phyloP scores from a whole-genome alignment of 768 basidiomycete species.

The Psilocybe azurescens region DNA sequence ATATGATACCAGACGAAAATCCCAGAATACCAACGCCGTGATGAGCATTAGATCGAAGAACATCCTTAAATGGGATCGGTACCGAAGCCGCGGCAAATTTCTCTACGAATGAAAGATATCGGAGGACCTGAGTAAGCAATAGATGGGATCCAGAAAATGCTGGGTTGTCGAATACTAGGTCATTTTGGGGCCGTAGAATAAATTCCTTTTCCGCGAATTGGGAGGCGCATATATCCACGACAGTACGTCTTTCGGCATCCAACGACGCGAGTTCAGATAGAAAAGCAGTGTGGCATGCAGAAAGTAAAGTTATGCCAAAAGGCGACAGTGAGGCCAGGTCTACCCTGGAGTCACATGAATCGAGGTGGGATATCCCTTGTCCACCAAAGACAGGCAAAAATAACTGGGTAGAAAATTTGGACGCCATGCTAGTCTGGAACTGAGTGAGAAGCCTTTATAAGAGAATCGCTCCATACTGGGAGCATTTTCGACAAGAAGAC shows the following conservation, averaged over 20 bases:
- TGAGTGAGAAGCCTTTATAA: constrained; percentile 2
- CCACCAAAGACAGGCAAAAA: constrained; percentile 61
- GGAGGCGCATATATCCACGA: constrained; percentile 41
- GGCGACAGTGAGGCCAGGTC: constrained; percentile 36
- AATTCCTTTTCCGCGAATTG: constrained; percentile 48
- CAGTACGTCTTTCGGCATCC: constrained; percentile 37
- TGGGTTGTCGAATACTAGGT: constrained; percentile 47
- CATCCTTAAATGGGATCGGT: constrained; percentile 27
- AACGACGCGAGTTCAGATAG: constrained; percentile 52
- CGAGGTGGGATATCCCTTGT: constrained; percentile 47
- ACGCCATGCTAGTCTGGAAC: constrained; percentile 1
- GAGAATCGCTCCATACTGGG: constrained; percentile 4
- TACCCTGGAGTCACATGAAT: constrained; percentile 25
- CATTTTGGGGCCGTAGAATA: constrained; percentile 42
- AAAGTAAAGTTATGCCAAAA: constrained; percentile 48
- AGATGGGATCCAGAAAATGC: constrained; percentile 53
- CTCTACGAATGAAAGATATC: constrained; percentile 53
- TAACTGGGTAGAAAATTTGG: constrained; percentile 12
- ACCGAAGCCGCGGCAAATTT: constrained; percentile 1
- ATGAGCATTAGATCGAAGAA: constrained; percentile 38
- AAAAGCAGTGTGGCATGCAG: constrained; percentile 57
- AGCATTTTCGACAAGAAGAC: background rate
- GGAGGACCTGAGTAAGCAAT: constrained; percentile 56
- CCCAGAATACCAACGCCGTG: constrained; percentile 47
- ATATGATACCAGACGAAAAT: constrained; percentile 62